phyloP scores from a whole-genome alignment of 2,329 filamentous ascomycete species.

The Scortechinia acanthostroma region DNA sequence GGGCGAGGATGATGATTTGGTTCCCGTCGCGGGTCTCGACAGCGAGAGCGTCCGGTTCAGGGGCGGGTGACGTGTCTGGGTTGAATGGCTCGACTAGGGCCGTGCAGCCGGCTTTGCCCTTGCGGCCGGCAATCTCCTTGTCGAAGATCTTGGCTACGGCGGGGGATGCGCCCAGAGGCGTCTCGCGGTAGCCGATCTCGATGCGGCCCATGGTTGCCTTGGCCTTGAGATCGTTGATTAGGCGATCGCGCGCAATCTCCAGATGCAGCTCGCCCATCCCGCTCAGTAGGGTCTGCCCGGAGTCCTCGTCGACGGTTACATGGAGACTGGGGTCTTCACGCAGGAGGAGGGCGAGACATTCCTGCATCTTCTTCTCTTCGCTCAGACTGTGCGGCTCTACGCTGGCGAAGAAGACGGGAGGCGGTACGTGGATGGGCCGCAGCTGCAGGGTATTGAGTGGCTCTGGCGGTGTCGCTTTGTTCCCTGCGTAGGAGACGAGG shows the following conservation, averaged over 20 bases:
- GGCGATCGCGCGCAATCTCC: slow-evolving; percentile 64
- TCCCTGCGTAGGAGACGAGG: slow-evolving; percentile 52
- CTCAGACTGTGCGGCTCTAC: slow-evolving; percentile 64
- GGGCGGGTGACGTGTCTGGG: slow-evolving; percentile 12
- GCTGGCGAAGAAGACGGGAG: slow-evolving; percentile 70
- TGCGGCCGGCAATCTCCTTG: slow-evolving; percentile 56
- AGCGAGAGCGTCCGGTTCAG: slow-evolving; percentile 13
- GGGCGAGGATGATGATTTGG: slow-evolving; percentile 44
- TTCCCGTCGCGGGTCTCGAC: slow-evolving; percentile 39
- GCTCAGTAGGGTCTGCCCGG: slow-evolving; percentile 65
- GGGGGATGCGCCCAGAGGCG: slow-evolving; percentile 37
- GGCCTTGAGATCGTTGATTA: slow-evolving; percentile 66
- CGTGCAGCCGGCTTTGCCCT: slow-evolving; percentile 53
- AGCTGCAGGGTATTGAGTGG: slow-evolving; percentile 58
- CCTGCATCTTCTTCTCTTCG: slow-evolving; percentile 62
- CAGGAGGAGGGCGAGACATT: slow-evolving; percentile 54
- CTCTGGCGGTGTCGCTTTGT: slow-evolving; percentile 47
- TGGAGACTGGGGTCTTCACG: slow-evolving; percentile 68
- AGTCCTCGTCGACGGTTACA: slow-evolving; percentile 61
- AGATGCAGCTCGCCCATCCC: slow-evolving; percentile 73
- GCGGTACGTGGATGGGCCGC: slow-evolving; percentile 62
- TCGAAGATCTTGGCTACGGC: slow-evolving; percentile 46
- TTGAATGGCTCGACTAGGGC: slow-evolving; percentile 39
- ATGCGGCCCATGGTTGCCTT: slow-evolving; percentile 68
- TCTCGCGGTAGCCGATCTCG: slow-evolving; percentile 68